phyloP scores from a whole-genome alignment of 257 asterid genomes.

The Buddleja alternifolia region DNA sequence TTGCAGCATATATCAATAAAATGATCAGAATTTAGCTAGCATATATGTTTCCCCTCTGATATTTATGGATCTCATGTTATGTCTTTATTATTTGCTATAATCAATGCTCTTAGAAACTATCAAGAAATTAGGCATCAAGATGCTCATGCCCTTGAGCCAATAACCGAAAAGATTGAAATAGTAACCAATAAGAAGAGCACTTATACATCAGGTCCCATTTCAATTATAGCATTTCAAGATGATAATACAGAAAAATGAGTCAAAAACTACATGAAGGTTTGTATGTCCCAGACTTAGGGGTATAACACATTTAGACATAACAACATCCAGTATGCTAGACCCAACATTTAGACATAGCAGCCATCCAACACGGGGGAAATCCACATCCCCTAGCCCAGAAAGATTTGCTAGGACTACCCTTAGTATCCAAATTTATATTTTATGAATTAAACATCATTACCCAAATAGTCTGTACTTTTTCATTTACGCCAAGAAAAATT shows the following conservation, averaged over 20 bases:
- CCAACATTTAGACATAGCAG: background rate
- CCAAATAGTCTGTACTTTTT: constrained; percentile 5
- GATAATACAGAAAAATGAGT: constrained; percentile 8
- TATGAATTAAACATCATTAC: background rate
- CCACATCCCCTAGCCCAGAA: constrained; percentile 1
- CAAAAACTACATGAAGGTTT: background rate
- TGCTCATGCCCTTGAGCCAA: background rate
- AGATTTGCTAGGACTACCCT: constrained; percentile 16
- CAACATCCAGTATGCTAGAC: background rate
- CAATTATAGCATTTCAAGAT: constrained; percentile 9
- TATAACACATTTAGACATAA: background rate
- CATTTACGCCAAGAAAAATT: background rate
- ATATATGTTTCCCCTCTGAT: background rate
- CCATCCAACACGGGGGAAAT: constrained; percentile 17
- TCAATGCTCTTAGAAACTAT: background rate
- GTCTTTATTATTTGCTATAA: constrained; percentile 1
- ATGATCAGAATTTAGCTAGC: too few species aligned
- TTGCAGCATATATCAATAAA: too few species aligned
- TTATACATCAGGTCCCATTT: background rate
- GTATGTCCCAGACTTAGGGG: background rate
- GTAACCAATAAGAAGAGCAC: constrained; percentile 10
- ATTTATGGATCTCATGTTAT: background rate
- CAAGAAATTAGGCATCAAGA: too few species aligned
- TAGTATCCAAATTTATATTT: background rate
- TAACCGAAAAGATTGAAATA: constrained; percentile 9